Percentiles rank a stretch among this genome's conserved stretches.
These are phyloP conservation scores for Phytophthora idaei DNA, from an alignment of 352 stramenopile genomes.

Conservation along the genomic window DNA sequence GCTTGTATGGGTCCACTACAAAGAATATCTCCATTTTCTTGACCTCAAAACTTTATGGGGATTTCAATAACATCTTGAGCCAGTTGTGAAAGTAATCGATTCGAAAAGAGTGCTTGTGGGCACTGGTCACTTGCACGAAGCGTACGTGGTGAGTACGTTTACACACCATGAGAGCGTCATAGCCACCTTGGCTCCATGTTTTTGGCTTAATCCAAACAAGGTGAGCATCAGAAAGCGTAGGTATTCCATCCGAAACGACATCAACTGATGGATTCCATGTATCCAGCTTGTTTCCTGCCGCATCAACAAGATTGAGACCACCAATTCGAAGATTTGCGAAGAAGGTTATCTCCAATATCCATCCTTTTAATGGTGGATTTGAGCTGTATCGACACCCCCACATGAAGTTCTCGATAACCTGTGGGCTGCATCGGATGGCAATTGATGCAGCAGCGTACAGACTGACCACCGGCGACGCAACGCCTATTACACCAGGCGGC, in stretches of 20 bases:
- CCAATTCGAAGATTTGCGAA: slow-evolving; percentile 19
- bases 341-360: slow-evolving; percentile 23
- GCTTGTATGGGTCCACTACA: neutral
- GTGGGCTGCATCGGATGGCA: slow-evolving; percentile 3
- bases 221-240: neutral
- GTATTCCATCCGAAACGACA: slow-evolving; percentile 14
- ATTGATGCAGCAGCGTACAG: slow-evolving; percentile 8
- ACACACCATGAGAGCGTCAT: slow-evolving; percentile 25
- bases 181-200: slow-evolving; percentile 21
- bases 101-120: slow-evolving; percentile 8
- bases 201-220: slow-evolving; percentile 23
- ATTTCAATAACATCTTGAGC: slow-evolving; percentile 1
- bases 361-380: slow-evolving; percentile 15
- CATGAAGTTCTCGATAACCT: slow-evolving; percentile 13
- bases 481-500: neutral
- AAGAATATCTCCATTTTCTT: neutral
- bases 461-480: neutral
- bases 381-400: neutral
- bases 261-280: slow-evolving; percentile 5
- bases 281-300: slow-evolving; percentile 7
- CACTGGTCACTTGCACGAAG: slow-evolving; percentile 18
- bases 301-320: slow-evolving; percentile 2
- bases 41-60: neutral
- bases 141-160: slow-evolving; percentile 13
- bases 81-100: slow-evolving; percentile 11